Base-by-base conservation (phyloP, 768 basidiomycete genomes). In the Kwoniella botswanensis region DNA sequence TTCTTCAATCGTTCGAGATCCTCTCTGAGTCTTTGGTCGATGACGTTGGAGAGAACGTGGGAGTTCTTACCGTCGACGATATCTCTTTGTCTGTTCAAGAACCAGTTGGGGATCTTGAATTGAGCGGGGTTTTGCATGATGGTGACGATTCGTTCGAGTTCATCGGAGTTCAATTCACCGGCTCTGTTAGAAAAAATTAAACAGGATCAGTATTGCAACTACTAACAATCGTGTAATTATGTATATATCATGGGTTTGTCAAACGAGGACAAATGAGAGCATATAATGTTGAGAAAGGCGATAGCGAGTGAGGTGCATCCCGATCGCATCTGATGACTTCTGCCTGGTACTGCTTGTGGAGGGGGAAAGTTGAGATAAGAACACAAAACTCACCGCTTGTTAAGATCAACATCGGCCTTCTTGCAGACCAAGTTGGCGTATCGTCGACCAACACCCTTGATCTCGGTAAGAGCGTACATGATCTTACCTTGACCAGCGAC, bases 391-490 rank as follows among this genome's bases (percentile, higher is more conserved):
- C 81, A 98, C 97, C 97, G 93, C 87, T 99, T 99, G 88, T 89
- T 93, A 72, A 99, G 89, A 83, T 98, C 96, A 53, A 99, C 93
- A 87, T 98, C 97, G 72, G 97, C 97, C 88, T 99, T 99, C 87
- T 98, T 98, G 90, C 97, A 98, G 78, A 98, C 96, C 81, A 98
- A 86, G 87, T 98, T 98, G 83, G 97, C 91, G 87, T 98, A 99
- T 65, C 97, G 92, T 75, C 97, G 91, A 81, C 97, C 97, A 71
- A 99, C 97, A 90, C 97, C 97, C 89, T 98, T 98, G 89, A 99
- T 99, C 88, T 99, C 97, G 59, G 97, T 98, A 87, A 98, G 85
- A 81, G 97, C 96, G 85, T 94, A 98, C 84, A 85, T 98, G 85
- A 99, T 92, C 88, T 99, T 99, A 80, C 97, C 91, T 85, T 96